phyloP scores from a whole-genome alignment of 2,329 filamentous ascomycete species.

The Ceratocystis cacaofunesta region DNA sequence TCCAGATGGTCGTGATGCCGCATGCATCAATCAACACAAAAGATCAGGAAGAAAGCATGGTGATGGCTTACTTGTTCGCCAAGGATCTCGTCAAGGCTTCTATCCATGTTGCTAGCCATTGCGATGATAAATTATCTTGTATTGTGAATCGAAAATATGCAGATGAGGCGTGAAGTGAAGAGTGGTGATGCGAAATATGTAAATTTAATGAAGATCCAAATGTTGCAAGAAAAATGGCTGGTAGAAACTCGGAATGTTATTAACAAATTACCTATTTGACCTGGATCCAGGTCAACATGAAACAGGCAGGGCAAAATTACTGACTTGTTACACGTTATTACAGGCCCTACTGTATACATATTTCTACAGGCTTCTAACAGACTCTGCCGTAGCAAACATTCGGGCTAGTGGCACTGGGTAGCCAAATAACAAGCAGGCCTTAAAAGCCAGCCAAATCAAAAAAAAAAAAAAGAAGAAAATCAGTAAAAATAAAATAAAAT shows the following conservation, averaged over 20 bases:
- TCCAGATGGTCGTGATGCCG: neutral
- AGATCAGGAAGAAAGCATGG: neutral
- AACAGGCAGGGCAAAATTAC: neutral
- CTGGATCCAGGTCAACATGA: constrained; percentile 8
- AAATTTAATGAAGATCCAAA: constrained; percentile 10
- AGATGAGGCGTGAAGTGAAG: neutral
- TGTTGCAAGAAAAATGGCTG: constrained; percentile 1
- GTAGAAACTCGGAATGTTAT: neutral
- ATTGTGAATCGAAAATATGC: neutral
- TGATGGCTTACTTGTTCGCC: constrained; percentile 30
- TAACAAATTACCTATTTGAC: neutral
- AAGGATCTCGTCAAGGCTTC: constrained; percentile 43
- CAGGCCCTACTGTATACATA: neutral
- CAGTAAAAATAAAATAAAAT: too few relatives aligned
- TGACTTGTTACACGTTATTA: neutral
- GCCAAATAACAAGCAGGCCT: neutral
- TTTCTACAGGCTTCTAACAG: neutral
- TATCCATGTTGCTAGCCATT: constrained; percentile 35
- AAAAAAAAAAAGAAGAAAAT: too few relatives aligned
- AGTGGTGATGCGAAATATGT: neutral
- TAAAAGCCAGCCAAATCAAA: neutral
- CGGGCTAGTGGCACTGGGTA: neutral
- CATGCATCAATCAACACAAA: neutral
- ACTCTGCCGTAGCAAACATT: neutral
- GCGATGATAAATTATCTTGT: constrained; percentile 7